A percentile compares a stretch with the other conserved stretches of the same genome.
Conservation (phyloP, 108 stramenopile genomes). For the Mayamaea pseudoterrestris region DNA sequence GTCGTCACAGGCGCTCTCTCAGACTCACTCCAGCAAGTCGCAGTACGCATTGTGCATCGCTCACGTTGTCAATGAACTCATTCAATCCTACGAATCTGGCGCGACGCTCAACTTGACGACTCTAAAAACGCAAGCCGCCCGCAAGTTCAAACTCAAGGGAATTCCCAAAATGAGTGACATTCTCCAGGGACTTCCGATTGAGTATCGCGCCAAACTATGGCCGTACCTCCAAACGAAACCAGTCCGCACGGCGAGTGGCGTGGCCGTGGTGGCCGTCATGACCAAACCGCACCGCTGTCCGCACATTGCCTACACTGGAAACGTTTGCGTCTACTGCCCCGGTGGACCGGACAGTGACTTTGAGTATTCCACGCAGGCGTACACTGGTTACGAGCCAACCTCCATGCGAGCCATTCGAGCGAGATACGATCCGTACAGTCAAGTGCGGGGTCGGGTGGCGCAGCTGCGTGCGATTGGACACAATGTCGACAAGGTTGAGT, state of each 20-base stretch:
- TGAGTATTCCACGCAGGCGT: constrained; percentile 94
- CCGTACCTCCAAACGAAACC: constrained; percentile 87
- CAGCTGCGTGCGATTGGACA: constrained; percentile 85
- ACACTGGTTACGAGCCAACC: constrained; percentile 96
- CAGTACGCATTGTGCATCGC: constrained; percentile 70
- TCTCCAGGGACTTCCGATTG: constrained; percentile 73
- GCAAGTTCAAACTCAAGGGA: constrained; percentile 72
- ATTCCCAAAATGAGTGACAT: constrained; percentile 87
- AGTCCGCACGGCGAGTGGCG: constrained; percentile 87
- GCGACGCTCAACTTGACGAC: constrained; percentile 75
- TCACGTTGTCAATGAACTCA: constrained; percentile 73
- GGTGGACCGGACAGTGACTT: constrained; percentile 94
- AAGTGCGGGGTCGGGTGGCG: constrained; percentile 82
- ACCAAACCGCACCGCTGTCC: constrained; percentile 94
- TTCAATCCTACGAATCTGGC: constrained; percentile 71
- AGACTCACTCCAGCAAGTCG: constrained; percentile 16
- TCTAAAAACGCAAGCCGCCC: constrained; percentile 64
- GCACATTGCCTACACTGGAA: constrained; percentile 88
- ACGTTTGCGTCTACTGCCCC: constrained; percentile 95
- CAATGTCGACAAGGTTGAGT: constrained; percentile 90
- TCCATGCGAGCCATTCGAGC: constrained; percentile 92
- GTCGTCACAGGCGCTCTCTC: too few species aligned
- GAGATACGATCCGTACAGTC: constrained; percentile 85
- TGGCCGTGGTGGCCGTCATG: constrained; percentile 95
- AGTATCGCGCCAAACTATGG: constrained; percentile 58